Base-by-base conservation (phyloP, 2,329 filamentous ascomycete genomes). In the Ascochyta fabae region DNA sequence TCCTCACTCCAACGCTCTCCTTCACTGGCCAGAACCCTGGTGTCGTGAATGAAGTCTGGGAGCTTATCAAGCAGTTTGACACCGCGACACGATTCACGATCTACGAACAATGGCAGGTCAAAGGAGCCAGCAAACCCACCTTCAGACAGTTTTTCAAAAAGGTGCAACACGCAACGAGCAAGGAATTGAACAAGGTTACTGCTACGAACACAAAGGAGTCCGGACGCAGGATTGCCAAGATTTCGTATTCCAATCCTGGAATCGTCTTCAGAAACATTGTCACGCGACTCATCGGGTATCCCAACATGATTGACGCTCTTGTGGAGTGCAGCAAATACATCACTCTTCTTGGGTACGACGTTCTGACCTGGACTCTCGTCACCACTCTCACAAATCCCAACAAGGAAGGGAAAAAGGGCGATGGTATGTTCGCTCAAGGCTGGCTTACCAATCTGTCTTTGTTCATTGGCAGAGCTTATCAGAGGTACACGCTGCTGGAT, bases 281-380 rank as follows among this genome's bases (percentile, higher is more conserved):
- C 54, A 88, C 88, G 59, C 93, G 97, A 74, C 91, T 97, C 56
- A 93, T 99, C 75, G 88, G 90, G 0, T 99, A 99, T 73, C 90
- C 90, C 71, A 99, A 98, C 71, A 84, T 99, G 58, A 96, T 96
- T 53, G 91, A 96, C 59, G 91, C 92, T 5, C 91, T 99, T 58
- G 93, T 98, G 13, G 92, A 97, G 72, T 97, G 93, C 69, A 92
- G 91, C 35, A 89, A 91, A 67, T 97, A 97, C 73, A 97, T 98
- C 66, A 96, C 94, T 1, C 88, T 91, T 50, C 80, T 99, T 34
- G 94, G 91, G 0, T 96, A 96, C 72, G 95, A 99, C 74, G 91
- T 96, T 29, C 81, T 99, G 40, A 90, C 92, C 3, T 99, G 94
- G 92, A 91, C 92, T 19, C 81, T 99, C 40, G 86, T 99, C 76